These are phyloP conservation scores for Phytopythium sindhum DNA, from an alignment of 352 stramenopile species.

Conservation along the genomic window DNA sequence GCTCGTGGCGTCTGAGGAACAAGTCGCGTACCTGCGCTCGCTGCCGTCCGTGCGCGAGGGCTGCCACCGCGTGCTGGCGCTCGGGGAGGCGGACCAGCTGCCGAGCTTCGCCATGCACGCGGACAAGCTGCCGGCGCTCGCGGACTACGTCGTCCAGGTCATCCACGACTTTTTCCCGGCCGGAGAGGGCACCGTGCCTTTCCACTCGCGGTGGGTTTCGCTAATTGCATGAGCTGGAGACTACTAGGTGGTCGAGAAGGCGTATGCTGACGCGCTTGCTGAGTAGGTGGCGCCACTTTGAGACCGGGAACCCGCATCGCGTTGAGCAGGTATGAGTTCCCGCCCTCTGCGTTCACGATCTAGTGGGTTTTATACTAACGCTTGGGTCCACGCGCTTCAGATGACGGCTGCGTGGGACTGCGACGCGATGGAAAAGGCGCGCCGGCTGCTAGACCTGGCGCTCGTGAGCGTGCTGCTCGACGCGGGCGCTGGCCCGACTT, in stretches of 20 bases:
- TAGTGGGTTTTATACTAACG: neutral
- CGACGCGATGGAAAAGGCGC: conserved; percentile 47
- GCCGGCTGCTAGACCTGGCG: conserved; percentile 69
- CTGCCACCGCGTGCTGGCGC: conserved; percentile 60
- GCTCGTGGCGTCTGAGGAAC: conserved; percentile 10
- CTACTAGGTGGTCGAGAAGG: too few relatives aligned
- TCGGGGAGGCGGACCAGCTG: conserved; percentile 45
- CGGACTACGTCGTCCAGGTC: conserved; percentile 66
- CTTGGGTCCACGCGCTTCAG: conserved; percentile 1
- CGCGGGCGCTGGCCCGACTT: conserved; percentile 61
- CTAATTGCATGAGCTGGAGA: neutral
- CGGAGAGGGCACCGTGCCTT: conserved; percentile 56
- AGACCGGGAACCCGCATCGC: conserved; percentile 66
- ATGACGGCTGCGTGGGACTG: conserved; percentile 50
- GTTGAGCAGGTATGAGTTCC: conserved; percentile 26
- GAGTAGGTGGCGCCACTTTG: conserved; percentile 65
- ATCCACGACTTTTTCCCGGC: conserved; percentile 55
- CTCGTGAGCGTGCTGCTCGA: conserved; percentile 81
- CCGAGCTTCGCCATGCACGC: conserved; percentile 59
- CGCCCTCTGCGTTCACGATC: neutral
- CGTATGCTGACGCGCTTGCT: neutral
- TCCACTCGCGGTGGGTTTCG: conserved; percentile 57
- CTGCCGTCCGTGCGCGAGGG: conserved; percentile 66
- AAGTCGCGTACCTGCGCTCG: conserved; percentile 65
- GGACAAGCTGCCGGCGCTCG: conserved; percentile 52